Base-by-base conservation (phyloP, 345 rosid species). In the Arabidopsis arenosa region DNA sequence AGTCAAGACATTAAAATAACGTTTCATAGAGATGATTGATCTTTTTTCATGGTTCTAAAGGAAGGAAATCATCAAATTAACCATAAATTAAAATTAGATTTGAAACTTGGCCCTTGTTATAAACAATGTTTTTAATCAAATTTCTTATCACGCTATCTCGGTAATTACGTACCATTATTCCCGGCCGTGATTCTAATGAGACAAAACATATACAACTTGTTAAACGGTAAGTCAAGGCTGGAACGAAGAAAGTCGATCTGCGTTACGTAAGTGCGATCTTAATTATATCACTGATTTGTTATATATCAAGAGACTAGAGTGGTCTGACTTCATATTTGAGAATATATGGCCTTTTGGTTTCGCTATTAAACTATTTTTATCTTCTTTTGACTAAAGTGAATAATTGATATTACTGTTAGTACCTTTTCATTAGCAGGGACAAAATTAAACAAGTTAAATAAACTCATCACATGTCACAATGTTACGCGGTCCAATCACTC, bases 121-220 rank as follows among this genome's bases (percentile, higher is more conserved):
- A 18, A 18, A 18, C 21, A 18, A 18, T 18, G 21, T 18, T 18
- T 18, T 18, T 18, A 18, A 18, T 1, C 21, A 18, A 18, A 18
- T 18, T 18, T 18, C 21, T 18, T 18, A 18, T 18, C 21, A 18
- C 21, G 21, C 21, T 18, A 18, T 18, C 21, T 18, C 26, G 1
- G 36, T 59, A 45, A 7, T 23, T 47, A 72, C 52, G 53, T 39
- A 48, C 51, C 11, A 39, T 37, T 28, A 39, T 26, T 51, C 33
- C 52, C 9, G n/a, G n/a, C n/a, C n/a, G 41, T 26, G 52, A 73
- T 9, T 58, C 33, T 47, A 58, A 36, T 28, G 35, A 66, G 44
- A 48, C 73, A 59, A 58, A 36, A 58, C 58, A 49, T 49, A 40
- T 59, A 66, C 45, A 47, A 74, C 33, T 47, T 63, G 26, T 7